Percentiles rank a stretch among this genome's conserved stretches.
phyloP scores from a whole-genome alignment of 2,329 filamentous ascomycete species.

The Alternaria sp. region DNA sequence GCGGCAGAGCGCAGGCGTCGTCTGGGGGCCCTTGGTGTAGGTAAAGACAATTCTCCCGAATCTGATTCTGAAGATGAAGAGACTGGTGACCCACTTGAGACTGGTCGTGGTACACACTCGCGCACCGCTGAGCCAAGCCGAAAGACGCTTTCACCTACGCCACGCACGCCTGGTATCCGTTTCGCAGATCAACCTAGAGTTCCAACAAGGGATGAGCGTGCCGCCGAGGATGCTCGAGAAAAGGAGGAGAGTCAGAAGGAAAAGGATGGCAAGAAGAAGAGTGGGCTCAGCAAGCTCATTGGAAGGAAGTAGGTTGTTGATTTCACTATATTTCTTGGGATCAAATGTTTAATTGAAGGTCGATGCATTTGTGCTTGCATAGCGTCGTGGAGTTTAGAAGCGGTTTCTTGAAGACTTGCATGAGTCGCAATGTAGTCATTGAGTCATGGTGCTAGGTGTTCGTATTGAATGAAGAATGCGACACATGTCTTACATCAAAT shows the following conservation, averaged over 20 bases:
- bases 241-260: slow-evolving; percentile 27
- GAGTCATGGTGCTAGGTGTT: neutral
- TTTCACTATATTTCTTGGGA: neutral
- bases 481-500: neutral
- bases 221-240: slow-evolving; percentile 33
- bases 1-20: slow-evolving; percentile 77
- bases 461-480: neutral
- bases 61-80: slow-evolving; percentile 47
- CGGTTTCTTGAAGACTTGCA: neutral
- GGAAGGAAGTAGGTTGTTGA: slow-evolving; percentile 18
- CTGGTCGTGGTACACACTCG: slow-evolving; percentile 42
- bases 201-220: slow-evolving; percentile 46
- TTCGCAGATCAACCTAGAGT: slow-evolving; percentile 63
- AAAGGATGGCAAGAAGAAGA: slow-evolving; percentile 29
- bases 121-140: slow-evolving; percentile 15
- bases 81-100: slow-evolving; percentile 46
- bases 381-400: neutral
- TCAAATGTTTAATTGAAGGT: neutral
- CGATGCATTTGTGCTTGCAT: slow-evolving; percentile 6
- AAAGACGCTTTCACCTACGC: slow-evolving; percentile 20
- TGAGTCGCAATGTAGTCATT: neutral
- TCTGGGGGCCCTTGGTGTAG: slow-evolving; percentile 74
- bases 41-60: slow-evolving; percentile 35
- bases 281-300: slow-evolving; percentile 30
- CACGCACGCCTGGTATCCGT: slow-evolving; percentile 63